These are phyloP conservation scores for Suhomyces tanzawaensis DNA, from an alignment of 805 yeast genomes.

Conservation along the genomic window DNA sequence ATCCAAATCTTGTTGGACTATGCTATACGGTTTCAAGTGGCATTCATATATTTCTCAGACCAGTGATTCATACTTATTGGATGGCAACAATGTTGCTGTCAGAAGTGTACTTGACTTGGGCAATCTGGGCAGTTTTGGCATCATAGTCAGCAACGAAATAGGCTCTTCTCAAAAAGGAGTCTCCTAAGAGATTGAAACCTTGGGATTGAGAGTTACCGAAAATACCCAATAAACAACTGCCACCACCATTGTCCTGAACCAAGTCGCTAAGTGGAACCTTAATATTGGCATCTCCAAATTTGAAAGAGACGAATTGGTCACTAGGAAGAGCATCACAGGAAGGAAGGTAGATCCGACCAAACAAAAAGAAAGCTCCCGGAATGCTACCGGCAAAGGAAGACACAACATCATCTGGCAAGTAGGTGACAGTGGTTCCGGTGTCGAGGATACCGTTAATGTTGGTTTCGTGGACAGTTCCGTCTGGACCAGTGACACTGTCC, in stretches of 20 bases:
- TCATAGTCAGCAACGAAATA: slow-evolving; percentile 67
- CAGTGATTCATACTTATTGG: no score
- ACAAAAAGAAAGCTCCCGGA: neutral
- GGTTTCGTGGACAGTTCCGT: slow-evolving; percentile 8
- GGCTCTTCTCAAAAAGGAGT: slow-evolving; percentile 59
- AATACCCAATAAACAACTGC: neutral
- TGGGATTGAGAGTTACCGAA: neutral
- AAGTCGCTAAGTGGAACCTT: slow-evolving; percentile 9
- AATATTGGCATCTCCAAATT: slow-evolving; percentile 7
- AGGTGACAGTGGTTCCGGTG: slow-evolving; percentile 9
- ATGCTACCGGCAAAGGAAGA: neutral
- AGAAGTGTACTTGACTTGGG: slow-evolving; percentile 26
- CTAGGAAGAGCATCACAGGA: slow-evolving; percentile 7
- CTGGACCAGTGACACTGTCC: neutral
- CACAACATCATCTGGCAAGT: slow-evolving; percentile 6
- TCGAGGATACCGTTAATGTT: slow-evolving; percentile 5
- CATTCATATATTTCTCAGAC: no score
- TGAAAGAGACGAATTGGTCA: slow-evolving; percentile 6
- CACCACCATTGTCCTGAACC: slow-evolving; percentile 1
- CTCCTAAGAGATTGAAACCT: slow-evolving; percentile 51
- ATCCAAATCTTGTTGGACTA: no score
- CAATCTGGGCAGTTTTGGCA: slow-evolving; percentile 50
- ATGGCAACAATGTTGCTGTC: slow-evolving; percentile 7
- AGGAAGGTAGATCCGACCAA: neutral
- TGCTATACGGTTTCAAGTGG: no score